Evolutionary conservation across 352 stramenopile species (phyloP), one percentile per base, ranked within the genome.

Genomic region (Thalassiosira mediterranea): DNA sequence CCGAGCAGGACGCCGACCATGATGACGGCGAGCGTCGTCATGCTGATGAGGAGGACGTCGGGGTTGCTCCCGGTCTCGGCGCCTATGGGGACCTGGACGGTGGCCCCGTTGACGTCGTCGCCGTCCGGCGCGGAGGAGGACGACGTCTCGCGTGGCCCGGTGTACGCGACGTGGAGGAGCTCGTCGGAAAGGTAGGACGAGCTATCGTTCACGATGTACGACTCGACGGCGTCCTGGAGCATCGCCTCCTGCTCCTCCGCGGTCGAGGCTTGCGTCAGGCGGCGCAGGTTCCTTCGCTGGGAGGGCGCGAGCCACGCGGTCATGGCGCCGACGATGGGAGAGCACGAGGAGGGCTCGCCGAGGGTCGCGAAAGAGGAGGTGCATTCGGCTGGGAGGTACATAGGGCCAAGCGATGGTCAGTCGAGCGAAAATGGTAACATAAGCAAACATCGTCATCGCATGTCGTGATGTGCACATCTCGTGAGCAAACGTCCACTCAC

Each of bases 121-220:
- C 8, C 44, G 15, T 21, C 44, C 34, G 7, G 7, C 7, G 34
- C 7, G 7, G 7, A 13, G 7, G 34, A 13, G 13, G 34, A 42
- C 34, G 34, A 13, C 34, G 34, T 13, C 34, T 42, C 34, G 0
- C 54, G 34, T 28, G 23, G 5, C 7, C 66, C 66, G 32, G 67
- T 40, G 26, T 57, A 76, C 19, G 31, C 31, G 11, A 76, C 66
- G 28, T 76, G 44, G 42, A 69, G 56, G 5, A 76, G 57, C n/a
- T 62, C 23, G 7, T 56, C n/a, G 4, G 26, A 62, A n/a, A 76
- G 66, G 34, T 68, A 76, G 10, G 42, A 52, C 25, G 32, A 32
- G 54, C 54, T 37, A 34, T 76, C 67, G 28, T 76, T 1, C 23
- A 67, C 46, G 32, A 76, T 76, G 34, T 76, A 76, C 3, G 31